These are phyloP conservation scores for Penicillium robsamsonii DNA, from an alignment of 495 filamentous ascomycete species.

Conservation along the genomic window DNA sequence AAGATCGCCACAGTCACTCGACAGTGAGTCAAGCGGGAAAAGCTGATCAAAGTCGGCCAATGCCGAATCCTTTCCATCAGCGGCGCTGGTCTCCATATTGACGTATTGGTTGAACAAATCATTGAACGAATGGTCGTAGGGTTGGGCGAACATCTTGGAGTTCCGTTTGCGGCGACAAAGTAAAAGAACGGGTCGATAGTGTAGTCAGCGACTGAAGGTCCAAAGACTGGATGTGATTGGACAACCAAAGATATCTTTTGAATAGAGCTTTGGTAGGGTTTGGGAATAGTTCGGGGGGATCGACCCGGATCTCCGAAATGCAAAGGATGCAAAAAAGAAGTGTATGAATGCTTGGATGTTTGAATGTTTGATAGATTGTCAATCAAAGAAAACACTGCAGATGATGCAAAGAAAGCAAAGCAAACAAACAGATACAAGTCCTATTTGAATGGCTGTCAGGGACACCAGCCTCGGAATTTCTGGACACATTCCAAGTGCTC, in stretches of 20 bases:
- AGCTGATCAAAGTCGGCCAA: constrained; percentile 47
- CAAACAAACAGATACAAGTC: constrained; percentile 46
- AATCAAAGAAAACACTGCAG: constrained; percentile 49
- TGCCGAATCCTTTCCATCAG: constrained; percentile 43
- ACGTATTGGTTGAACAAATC: constrained; percentile 54
- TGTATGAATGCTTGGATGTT: not conserved
- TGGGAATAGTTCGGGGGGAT: constrained; percentile 15
- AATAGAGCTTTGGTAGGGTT: constrained; percentile 7
- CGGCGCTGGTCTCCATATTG: constrained; percentile 44
- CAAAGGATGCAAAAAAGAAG: constrained; percentile 18
- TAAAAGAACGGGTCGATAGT: constrained; percentile 10
- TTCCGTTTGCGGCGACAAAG: constrained; percentile 47
- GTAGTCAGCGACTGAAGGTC: constrained; percentile 19
- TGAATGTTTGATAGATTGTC: constrained; percentile 39
- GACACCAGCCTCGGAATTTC: constrained; percentile 43
- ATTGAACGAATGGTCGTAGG: constrained; percentile 51
- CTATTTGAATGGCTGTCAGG: constrained; percentile 44
- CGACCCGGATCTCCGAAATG: constrained; percentile 16
- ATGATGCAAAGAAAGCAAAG: constrained; percentile 52
- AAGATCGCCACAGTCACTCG: constrained; percentile 48
- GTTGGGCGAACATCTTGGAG: constrained; percentile 49
- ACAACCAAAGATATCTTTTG: constrained; percentile 13
- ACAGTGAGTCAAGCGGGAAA: constrained; percentile 43
- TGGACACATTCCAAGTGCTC: constrained; percentile 40
- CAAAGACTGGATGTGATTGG: constrained; percentile 36